These are phyloP conservation scores for Paecilomyces fulvus DNA, from an alignment of 2,329 filamentous ascomycete species.

Conservation along the genomic window DNA sequence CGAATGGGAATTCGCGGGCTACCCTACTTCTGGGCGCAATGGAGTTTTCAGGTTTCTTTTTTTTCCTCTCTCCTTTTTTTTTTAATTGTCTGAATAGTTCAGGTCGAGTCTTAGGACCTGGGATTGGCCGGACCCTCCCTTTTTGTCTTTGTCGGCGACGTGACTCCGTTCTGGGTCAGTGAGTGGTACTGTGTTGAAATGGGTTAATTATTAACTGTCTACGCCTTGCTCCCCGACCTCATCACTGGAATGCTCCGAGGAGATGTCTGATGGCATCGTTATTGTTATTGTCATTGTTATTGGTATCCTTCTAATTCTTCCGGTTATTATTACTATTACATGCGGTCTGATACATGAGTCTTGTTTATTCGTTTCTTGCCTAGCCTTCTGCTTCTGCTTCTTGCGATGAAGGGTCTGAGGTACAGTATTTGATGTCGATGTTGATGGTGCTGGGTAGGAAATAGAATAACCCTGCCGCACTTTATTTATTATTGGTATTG, in stretches of 20 bases:
- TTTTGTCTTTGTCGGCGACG: background rate
- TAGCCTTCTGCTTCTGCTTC: background rate
- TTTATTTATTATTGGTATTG: background rate
- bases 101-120: background rate
- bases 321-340: slow-evolving; percentile 8
- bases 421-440: background rate
- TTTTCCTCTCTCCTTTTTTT: background rate
- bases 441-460: background rate
- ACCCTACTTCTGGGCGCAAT: background rate
- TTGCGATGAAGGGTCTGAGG: background rate
- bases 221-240: background rate
- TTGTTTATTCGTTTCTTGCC: background rate
- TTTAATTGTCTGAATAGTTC: slow-evolving; percentile 1
- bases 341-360: background rate
- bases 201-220: background rate
- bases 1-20: background rate
- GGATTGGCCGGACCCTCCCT: background rate
- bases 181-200: background rate
- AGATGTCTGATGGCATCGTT: background rate
- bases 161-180: background rate
- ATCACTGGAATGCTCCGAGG: background rate
- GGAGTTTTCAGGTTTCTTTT: background rate
- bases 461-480: background rate
- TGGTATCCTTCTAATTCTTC: slow-evolving; percentile 4
- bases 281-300: background rate